Conservation (phyloP, 1,284 basidiomycete species). For the Cutaneotrichosporon spelunceum region DNA sequence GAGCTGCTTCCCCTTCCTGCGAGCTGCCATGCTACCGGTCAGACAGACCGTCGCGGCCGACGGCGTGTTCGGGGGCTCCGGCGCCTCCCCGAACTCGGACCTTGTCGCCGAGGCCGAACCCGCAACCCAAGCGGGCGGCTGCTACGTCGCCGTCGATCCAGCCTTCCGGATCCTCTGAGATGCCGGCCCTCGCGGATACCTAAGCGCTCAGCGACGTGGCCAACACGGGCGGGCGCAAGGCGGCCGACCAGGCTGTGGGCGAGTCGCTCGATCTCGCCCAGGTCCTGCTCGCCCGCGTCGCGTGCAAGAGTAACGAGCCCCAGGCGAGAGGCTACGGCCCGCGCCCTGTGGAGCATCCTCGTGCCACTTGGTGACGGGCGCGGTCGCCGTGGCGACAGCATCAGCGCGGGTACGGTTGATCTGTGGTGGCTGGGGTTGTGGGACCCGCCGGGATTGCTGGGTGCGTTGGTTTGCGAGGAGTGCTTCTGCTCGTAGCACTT, state of each 20-base stretch:
- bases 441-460: slow-evolving; percentile 10
- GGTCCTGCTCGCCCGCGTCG: slow-evolving; percentile 3
- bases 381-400: slow-evolving; percentile 2
- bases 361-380: slow-evolving; percentile 15
- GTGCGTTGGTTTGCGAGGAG: slow-evolving; percentile 17
- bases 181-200: slow-evolving; percentile 21
- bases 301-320: background rate
- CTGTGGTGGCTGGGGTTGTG: slow-evolving; percentile 12
- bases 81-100: slow-evolving; percentile 47
- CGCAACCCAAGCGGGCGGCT: slow-evolving; percentile 32
- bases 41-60: slow-evolving; percentile 48
- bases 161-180: slow-evolving; percentile 32
- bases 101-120: slow-evolving; percentile 42
- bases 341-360: background rate
- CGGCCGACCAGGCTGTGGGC: slow-evolving; percentile 8
- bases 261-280: background rate
- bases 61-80: slow-evolving; percentile 50
- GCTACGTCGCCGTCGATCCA: slow-evolving; percentile 41
- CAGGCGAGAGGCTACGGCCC: background rate
- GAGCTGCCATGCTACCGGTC: slow-evolving; percentile 36
- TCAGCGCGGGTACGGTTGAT: slow-evolving; percentile 11
- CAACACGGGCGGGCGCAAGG: slow-evolving; percentile 12
- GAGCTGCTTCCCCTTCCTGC: slow-evolving; percentile 30
- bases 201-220: slow-evolving; percentile 46
- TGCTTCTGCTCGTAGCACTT: slow-evolving; percentile 26